A percentile compares a stretch with the other conserved stretches of the same genome.
Conservation (phyloP, 176 grass and related monocot species). For the Phoenix roebelenii region DNA sequence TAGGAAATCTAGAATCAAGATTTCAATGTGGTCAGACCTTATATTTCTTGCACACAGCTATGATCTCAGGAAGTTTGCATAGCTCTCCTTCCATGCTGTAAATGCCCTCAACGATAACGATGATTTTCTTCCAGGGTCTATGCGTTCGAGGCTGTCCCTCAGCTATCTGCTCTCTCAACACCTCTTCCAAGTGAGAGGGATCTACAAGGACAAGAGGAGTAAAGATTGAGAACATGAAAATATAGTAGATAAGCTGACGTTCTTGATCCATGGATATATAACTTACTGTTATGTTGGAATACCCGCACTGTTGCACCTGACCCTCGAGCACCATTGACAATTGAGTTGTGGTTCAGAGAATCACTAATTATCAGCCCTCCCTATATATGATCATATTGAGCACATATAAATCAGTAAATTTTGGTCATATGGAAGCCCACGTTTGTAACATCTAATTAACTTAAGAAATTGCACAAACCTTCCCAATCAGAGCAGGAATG, state of each 20-base stretch:
- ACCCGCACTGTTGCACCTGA: constrained; percentile 73
- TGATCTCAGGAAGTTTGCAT: constrained; percentile 82
- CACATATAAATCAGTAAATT: too few relatives aligned
- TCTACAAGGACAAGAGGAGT: constrained; percentile 27
- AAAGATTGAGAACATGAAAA: neutral
- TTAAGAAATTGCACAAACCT: constrained; percentile 30
- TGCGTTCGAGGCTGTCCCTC: constrained; percentile 75
- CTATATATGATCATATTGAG: constrained; percentile 5
- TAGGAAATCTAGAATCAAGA: too few relatives aligned
- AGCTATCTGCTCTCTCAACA: constrained; percentile 81
- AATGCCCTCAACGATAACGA: constrained; percentile 91
- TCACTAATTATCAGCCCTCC: constrained; percentile 85
- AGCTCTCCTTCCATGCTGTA: constrained; percentile 98
- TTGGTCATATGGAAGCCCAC: too few relatives aligned
- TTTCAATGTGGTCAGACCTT: constrained; percentile 34
- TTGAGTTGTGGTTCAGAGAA: constrained; percentile 93
- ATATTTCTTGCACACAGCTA: constrained; percentile 90
- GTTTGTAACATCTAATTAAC: too few relatives aligned
- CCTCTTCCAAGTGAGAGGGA: constrained; percentile 81
- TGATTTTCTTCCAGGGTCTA: constrained; percentile 93
- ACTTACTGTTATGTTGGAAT: constrained; percentile 97
- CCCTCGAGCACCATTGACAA: constrained; percentile 86
- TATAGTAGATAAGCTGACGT: too few relatives aligned
- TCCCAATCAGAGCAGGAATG: constrained; percentile 70
- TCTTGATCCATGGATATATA: neutral